phyloP scores from a whole-genome alignment of 371 early-diverging fungal species.

The Parasitella parasitica region DNA sequence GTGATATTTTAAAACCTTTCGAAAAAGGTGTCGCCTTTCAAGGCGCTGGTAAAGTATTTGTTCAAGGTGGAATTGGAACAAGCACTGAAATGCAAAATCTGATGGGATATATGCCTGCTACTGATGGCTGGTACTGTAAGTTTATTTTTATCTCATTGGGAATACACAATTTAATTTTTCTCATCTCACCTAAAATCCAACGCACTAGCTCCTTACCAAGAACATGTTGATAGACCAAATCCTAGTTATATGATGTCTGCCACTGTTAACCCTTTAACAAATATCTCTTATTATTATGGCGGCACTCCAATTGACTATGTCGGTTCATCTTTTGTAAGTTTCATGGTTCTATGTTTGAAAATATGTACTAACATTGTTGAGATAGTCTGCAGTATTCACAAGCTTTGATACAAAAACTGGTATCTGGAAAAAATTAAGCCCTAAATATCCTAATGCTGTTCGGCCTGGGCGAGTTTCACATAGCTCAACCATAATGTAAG shows the following conservation, averaged over 20 bases:
- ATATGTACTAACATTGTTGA: background rate
- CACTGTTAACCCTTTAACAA: conserved; percentile 17
- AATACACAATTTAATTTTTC: background rate
- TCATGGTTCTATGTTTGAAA: background rate
- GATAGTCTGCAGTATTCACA: conserved; percentile 28
- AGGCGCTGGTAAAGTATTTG: conserved; percentile 21
- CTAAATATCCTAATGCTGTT: conserved; percentile 21
- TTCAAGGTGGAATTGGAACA: conserved; percentile 23
- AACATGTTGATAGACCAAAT: background rate
- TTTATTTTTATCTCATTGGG: background rate
- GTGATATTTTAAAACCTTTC: conserved; percentile 18
- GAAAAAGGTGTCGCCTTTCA: conserved; percentile 34
- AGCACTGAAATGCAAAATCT: conserved; percentile 23
- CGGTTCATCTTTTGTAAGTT: background rate
- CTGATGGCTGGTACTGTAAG: conserved; percentile 6
- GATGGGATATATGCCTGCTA: conserved; percentile 18
- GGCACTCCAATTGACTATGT: conserved; percentile 21
- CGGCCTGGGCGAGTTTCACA: conserved; percentile 37
- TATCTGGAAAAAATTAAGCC: conserved; percentile 19
- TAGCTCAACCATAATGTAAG: conserved; percentile 34
- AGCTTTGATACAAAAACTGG: conserved; percentile 21
- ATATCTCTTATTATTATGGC: conserved; percentile 41
- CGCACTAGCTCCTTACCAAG: background rate
- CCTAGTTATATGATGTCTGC: conserved; percentile 36
- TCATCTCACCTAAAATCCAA: background rate